Evolutionary conservation across 148 eudicot species (phyloP).

Genomic region (Tetragonia tetragonoides): DNA sequence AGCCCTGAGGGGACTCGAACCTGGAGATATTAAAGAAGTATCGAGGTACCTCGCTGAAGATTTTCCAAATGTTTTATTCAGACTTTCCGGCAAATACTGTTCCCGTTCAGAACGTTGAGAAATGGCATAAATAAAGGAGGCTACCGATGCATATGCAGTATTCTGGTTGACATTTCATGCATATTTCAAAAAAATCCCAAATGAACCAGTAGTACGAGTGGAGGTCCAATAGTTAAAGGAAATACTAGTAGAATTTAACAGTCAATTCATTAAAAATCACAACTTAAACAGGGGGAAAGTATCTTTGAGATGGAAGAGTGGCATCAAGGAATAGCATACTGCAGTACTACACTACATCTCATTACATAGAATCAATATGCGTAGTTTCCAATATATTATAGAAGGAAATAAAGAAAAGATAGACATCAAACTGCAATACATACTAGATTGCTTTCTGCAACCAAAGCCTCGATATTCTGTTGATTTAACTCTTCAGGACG

Average conservation of each 20-base stretch:
- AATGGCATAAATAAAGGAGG: no score
- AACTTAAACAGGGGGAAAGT: not conserved
- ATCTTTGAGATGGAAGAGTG: conserved; percentile 2
- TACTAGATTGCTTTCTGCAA: conserved; percentile 95
- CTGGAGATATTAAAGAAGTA: not conserved
- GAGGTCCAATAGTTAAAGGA: not conserved
- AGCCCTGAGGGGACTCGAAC: no score
- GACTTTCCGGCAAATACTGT: not conserved
- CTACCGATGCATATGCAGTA: no score
- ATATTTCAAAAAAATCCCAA: not conserved
- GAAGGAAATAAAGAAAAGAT: not conserved
- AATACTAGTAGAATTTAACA: not conserved
- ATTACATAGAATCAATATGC: not conserved
- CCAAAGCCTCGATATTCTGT: conserved; percentile 98
- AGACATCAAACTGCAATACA: conserved; percentile 18
- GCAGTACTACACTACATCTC: not conserved
- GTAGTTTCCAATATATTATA: not conserved
- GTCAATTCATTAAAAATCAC: not conserved
- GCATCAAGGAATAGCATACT: not conserved
- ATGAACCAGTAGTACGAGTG: not conserved
- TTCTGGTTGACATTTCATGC: no score
- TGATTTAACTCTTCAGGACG: conserved; percentile 98
- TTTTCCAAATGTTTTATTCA: not conserved
- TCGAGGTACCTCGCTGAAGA: not conserved
- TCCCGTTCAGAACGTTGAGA: no score